A percentile compares a stretch with the other conserved stretches of the same genome.
phyloP scores from a whole-genome alignment of 2,329 filamentous ascomycete species.

The Nothophaeocryptopus gaeumannii region DNA sequence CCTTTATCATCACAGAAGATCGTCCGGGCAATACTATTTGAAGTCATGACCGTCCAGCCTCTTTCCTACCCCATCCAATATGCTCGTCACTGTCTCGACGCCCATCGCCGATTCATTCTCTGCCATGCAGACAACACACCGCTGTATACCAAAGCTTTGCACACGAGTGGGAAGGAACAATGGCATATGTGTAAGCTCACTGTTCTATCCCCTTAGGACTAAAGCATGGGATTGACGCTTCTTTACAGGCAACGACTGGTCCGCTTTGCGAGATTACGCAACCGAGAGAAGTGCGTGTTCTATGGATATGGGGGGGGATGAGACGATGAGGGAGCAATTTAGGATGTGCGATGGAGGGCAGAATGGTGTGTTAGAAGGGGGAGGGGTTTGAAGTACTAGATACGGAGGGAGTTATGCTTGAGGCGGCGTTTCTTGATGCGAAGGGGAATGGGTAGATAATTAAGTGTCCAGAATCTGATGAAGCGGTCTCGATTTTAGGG shows the following conservation, averaged over 20 bases:
- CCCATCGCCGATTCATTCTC: constrained; percentile 19
- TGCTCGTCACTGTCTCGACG: constrained; percentile 20
- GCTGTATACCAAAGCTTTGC: constrained; percentile 11
- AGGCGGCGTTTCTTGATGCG: no score
- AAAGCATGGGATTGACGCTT: no score
- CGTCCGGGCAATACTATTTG: constrained; percentile 10
- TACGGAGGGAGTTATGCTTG: no score
- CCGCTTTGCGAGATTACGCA: constrained; percentile 18
- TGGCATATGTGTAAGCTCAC: constrained; percentile 16
- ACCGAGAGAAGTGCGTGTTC: constrained; percentile 19
- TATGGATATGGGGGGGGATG: constrained; percentile 3
- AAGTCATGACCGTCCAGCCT: constrained; percentile 1
- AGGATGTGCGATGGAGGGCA: constrained; percentile 14
- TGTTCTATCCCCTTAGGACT: no score
- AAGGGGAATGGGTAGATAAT: no score
- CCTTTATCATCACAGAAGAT: constrained; percentile 4
- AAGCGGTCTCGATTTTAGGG: no score
- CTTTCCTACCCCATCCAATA: constrained; percentile 16
- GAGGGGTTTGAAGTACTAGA: no score
- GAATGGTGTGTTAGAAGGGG: constrained; percentile 10
- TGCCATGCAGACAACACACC: constrained; percentile 17
- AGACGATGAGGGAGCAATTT: constrained; percentile 9
- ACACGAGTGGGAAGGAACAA: constrained; percentile 17
- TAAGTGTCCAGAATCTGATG: no score
- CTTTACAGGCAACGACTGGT: constrained; percentile 20